Evolutionary conservation across 306 rosid species (phyloP), one percentile per base, ranked within the genome.

Genomic region (Prinsepia uniflora): DNA sequence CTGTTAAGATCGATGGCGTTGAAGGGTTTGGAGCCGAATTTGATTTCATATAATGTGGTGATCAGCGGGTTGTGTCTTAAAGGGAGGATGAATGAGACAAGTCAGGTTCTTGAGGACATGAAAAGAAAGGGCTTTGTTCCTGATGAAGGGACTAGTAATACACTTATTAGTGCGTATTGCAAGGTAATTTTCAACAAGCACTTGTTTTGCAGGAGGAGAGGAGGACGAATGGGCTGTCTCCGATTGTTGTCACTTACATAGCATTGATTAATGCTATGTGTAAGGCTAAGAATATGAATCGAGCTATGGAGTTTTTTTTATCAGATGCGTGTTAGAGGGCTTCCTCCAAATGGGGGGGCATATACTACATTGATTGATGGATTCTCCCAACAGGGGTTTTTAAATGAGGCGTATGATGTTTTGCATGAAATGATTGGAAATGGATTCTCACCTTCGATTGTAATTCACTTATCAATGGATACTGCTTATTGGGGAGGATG

Each of bases 111-210:
- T 8, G 80, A 80, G 81, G 88, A 89, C 75, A 90, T 90, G 97
- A 75, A 63, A 18, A 64, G 41, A 50, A 89, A 57, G 45, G 92
- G 96, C 9, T 84, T 81, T 80, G 73, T 71, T 69, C 85, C 88
- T 15, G 96, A 93, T 70, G 84, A 84, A 76, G 86, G 90, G 43
- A 93, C 98, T 10, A 80, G 75, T 75, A 90, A 93, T 68, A 93
- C 96, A 4, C 90, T 93, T 10, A 82, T 93, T 34, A 87, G 86
- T 66, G 97, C 96, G 46, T 79, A 81, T 73, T 93, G 97, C 42
- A 93, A 77, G 96, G 90, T 69, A 87, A 93, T 84, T 83, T 93
- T 68, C 93, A 93, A 72, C 89, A 90, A 69, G 96, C 88, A 5
- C 87, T 88, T 73, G 79, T 86, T 80, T 80, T 86, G 73, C 87